A percentile compares a stretch with the other conserved stretches of the same genome.
These are phyloP conservation scores for Aquilaria malaccensis DNA, from an alignment of 345 rosid genomes.

Conservation along the genomic window DNA sequence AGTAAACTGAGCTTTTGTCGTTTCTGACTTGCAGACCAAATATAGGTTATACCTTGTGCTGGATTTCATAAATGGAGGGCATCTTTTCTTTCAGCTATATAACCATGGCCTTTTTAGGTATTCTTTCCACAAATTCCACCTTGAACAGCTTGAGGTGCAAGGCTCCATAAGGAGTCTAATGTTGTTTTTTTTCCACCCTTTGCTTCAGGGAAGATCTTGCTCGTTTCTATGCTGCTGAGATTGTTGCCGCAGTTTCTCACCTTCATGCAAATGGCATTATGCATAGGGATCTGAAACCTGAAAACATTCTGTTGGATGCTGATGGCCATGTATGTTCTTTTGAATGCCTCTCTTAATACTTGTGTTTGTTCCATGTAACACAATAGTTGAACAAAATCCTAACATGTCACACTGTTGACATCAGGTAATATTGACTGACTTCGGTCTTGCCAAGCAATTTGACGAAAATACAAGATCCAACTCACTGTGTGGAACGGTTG, in stretches of 20 bases:
- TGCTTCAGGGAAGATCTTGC: conserved; percentile 81
- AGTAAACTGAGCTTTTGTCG: too few species aligned
- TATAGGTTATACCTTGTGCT: conserved; percentile 81
- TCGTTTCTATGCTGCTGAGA: conserved; percentile 86
- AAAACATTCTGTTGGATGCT: conserved; percentile 74
- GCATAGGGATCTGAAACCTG: conserved; percentile 99
- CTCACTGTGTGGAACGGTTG: conserved; percentile 89
- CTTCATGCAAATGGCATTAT: conserved; percentile 94
- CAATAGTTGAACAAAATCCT: background rate
- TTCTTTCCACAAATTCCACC: background rate
- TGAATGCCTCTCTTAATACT: background rate
- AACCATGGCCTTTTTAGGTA: conserved; percentile 96
- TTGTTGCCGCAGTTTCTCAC: conserved; percentile 81
- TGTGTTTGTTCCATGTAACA: background rate
- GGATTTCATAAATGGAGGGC: conserved; percentile 95
- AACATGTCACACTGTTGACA: conserved; percentile 3
- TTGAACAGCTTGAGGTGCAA: too few species aligned
- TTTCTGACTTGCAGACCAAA: conserved; percentile 58
- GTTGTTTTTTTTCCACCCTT: background rate
- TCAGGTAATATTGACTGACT: conserved; percentile 79
- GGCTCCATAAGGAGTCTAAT: background rate
- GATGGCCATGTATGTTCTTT: conserved; percentile 71
- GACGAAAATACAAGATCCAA: conserved; percentile 82
- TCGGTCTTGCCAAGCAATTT: conserved; percentile 85
- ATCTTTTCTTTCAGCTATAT: conserved; percentile 93